phyloP scores from a whole-genome alignment of 306 rosid species.

The Cucumis hystrix region DNA sequence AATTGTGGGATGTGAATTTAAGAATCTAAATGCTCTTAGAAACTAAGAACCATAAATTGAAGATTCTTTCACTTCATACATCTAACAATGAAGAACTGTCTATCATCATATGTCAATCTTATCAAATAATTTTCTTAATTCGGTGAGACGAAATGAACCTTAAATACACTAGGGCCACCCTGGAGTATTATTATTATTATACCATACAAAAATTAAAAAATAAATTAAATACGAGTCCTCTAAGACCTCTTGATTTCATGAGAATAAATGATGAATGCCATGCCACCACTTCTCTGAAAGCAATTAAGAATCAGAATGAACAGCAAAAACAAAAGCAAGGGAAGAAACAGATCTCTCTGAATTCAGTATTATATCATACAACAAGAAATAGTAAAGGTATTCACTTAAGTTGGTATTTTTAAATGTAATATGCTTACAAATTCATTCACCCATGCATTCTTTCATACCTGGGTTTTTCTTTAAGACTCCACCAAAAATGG shows the following conservation, averaged over 20 bases:
- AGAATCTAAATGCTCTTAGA: no score
- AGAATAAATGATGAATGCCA: background rate
- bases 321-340: background rate
- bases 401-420: background rate
- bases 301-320: background rate
- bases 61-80: no score
- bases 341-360: background rate
- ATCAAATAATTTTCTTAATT: no score
- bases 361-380: background rate
- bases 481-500: background rate
- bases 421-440: background rate
- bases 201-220: no score
- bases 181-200: no score
- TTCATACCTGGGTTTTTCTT: conserved; percentile 6
- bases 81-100: no score
- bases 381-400: background rate
- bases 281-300: background rate
- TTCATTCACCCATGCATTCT: conserved; percentile 1
- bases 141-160: no score
- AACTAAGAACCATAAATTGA: no score
- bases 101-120: no score
- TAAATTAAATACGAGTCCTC: background rate
- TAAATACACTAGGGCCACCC: no score
- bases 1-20: no score
- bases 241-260: background rate